Evolutionary conservation across 352 stramenopile genomes (phyloP).

Genomic region (Phytophthora pinifolia): DNA sequence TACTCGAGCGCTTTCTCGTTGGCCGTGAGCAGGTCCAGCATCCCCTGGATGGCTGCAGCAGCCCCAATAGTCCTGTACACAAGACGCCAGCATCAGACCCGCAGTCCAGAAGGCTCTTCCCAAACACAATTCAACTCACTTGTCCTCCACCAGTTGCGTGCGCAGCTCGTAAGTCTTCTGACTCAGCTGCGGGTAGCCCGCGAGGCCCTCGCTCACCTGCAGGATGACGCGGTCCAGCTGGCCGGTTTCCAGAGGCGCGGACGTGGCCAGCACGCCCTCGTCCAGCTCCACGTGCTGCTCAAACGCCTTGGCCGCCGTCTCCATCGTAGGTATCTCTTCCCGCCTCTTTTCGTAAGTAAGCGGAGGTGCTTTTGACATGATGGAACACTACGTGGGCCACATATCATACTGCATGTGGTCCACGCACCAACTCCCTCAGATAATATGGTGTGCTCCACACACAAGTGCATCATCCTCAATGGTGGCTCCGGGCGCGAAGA

Average conservation of each 20-base stretch:
- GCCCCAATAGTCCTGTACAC: conserved; percentile 40
- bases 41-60: conserved; percentile 42
- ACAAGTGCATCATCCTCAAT: conserved; percentile 28
- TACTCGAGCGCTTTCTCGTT: conserved; percentile 50
- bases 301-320: conserved; percentile 42
- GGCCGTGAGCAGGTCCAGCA: conserved; percentile 47
- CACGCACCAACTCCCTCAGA: conserved; percentile 11
- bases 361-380: too few species aligned
- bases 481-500: conserved; percentile 34
- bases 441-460: background rate
- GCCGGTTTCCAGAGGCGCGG: conserved; percentile 46
- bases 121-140: conserved; percentile 31
- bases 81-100: background rate
- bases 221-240: conserved; percentile 52
- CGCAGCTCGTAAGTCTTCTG: conserved; percentile 49
- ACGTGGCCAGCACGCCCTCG: conserved; percentile 64
- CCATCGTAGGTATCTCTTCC: conserved; percentile 21
- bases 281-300: conserved; percentile 67
- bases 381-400: too few species aligned
- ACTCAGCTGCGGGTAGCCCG: conserved; percentile 34
- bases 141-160: conserved; percentile 48
- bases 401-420: conserved; percentile 4
- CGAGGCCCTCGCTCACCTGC: conserved; percentile 51
- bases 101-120: background rate
- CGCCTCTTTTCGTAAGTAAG: conserved; percentile 5